Evolutionary conservation across 495 filamentous ascomycete species (phyloP).

Genomic region (Lasiosphaeris hirsuta): DNA sequence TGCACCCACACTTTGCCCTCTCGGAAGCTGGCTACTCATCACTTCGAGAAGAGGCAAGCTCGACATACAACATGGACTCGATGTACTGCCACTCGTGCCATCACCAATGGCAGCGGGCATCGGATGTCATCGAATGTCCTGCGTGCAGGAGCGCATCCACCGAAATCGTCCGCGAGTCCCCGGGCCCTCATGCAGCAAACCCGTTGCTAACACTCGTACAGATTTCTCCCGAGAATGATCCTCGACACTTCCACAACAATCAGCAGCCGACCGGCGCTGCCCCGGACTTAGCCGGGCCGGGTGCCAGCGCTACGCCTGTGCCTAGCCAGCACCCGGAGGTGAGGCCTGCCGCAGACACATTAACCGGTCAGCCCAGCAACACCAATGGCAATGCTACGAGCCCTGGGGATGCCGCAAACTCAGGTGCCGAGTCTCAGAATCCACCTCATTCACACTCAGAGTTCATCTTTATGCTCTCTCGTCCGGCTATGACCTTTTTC

Average conservation of each 20-base stretch:
- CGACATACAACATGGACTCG: slow-evolving; percentile 4
- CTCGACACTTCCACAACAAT: slow-evolving; percentile 23
- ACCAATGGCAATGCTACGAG: background rate
- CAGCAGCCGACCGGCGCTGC: background rate
- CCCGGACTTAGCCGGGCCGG: background rate
- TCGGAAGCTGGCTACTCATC: background rate
- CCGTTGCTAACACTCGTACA: slow-evolving; percentile 9
- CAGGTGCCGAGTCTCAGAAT: background rate
- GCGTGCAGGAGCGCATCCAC: slow-evolving; percentile 20
- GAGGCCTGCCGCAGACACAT: background rate
- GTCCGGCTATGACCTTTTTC: slow-evolving; percentile 12
- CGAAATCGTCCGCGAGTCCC: slow-evolving; percentile 24
- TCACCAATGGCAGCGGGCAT: slow-evolving; percentile 20
- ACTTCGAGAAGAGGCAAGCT: background rate
- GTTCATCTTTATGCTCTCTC: slow-evolving; percentile 13
- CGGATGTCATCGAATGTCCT: slow-evolving; percentile 24
- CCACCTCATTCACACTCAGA: background rate
- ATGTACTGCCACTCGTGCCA: slow-evolving; percentile 32
- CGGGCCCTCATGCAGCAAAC: background rate
- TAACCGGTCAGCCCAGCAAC: background rate
- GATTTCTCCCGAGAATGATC: slow-evolving; percentile 22
- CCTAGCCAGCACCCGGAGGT: slow-evolving; percentile 1
- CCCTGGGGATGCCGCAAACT: background rate
- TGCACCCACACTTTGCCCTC: background rate
- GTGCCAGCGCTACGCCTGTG: background rate